Evolutionary conservation across 2,329 filamentous ascomycete species (phyloP).

Genomic region (Aureobasidium mangrovei): DNA sequence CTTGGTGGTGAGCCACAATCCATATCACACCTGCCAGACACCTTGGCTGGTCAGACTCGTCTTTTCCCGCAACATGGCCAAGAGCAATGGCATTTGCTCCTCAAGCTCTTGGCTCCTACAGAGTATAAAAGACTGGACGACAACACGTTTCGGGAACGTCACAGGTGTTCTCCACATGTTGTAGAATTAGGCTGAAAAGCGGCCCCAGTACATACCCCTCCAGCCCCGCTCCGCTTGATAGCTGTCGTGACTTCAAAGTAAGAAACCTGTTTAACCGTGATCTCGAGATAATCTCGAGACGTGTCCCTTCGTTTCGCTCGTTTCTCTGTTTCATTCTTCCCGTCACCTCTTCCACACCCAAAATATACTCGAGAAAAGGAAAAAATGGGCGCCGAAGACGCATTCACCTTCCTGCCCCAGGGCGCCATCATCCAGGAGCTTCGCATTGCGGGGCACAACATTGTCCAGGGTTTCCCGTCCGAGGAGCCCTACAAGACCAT

Average conservation of each 20-base stretch:
- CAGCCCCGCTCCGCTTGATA: slow-evolving; percentile 6
- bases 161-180: background rate
- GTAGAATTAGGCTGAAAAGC: slow-evolving; percentile 7
- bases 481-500: slow-evolving; percentile 65
- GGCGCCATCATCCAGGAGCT: slow-evolving; percentile 78
- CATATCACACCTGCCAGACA: background rate
- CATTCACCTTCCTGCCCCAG: slow-evolving; percentile 61
- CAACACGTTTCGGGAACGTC: background rate
- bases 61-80: too few species aligned
- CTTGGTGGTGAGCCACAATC: slow-evolving; percentile 1
- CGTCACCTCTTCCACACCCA: background rate
- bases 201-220: background rate
- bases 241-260: background rate
- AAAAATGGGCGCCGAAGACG: slow-evolving; percentile 17
- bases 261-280: slow-evolving; percentile 8
- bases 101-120: background rate
- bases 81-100: background rate
- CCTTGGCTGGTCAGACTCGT: background rate
- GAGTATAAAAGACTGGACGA: background rate
- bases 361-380: background rate
- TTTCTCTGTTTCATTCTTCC: background rate
- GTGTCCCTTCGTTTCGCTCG: background rate
- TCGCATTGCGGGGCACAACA: slow-evolving; percentile 67
- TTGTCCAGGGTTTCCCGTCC: slow-evolving; percentile 77
- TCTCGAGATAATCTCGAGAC: background rate